Base-by-base conservation (phyloP, 148 eudicot species). In the Arbutus unedo region DNA sequence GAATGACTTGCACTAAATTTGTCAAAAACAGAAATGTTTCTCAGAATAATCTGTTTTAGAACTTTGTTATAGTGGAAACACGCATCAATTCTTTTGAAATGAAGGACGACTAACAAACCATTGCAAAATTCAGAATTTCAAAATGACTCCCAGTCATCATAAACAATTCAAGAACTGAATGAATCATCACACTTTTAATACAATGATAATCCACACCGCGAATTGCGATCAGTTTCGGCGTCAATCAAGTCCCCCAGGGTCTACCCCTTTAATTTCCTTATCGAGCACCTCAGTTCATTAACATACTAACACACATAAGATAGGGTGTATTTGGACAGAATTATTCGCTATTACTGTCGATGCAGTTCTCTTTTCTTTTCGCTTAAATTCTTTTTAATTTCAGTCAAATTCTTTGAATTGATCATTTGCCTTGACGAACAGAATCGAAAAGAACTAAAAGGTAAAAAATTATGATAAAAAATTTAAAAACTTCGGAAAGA, bases 111-210 rank as follows among this genome's bases (percentile, higher is more conserved):
- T 55, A 7, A 14, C 62, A 16, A 18, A n/a, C 43, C 3, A 21
- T 31, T n/a, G 4, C 55, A 4, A 7, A 56, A 57, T 44, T 78
- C 8, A 0, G 44, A 44, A 56, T 60, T 43, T 14, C 53, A 48
- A 19, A 78, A 70, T 4, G n/a, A 19, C 47, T 14, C 38, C 38
- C 38, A 56, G 3, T 18, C 55, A 45, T 78, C 50, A 23, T 11
- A 79, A 14, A 11, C 72, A 79, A 79, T 62, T 16, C 21, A 47
- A 79, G 71, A 11, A 14, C 47, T 66, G 82, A 47, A 48, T 62
- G 82, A 47, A 48, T 62, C 14, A 45, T 6, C 54, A 23, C 14
- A 50, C 14, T 50, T 19, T 6, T 41, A 19, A 75, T 9, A 8
- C 57, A 75, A 31, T 4, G 19, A 59, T 19, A 21, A 55, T 70